Percentiles rank a stretch among this genome's conserved stretches.
Conservation (phyloP, 2,329 filamentous ascomycete species). For the Xenosphaeropsis pyriputrescens region DNA sequence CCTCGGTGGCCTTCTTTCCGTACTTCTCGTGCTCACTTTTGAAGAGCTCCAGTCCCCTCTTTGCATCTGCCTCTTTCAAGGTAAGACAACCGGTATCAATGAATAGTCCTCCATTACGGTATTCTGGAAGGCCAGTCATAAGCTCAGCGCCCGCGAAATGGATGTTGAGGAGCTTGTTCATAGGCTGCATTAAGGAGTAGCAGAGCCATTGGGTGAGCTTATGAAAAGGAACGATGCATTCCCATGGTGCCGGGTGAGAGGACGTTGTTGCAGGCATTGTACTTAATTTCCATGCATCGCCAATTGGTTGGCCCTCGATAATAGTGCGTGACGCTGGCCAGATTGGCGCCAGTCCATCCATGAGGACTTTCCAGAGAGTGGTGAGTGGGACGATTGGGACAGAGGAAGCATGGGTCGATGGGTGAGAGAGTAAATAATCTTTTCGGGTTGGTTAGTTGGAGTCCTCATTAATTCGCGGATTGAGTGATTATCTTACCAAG, state of each 20-base stretch:
- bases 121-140: slow-evolving; percentile 79
- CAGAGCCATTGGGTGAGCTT: slow-evolving; percentile 92
- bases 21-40: slow-evolving; percentile 56
- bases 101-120: slow-evolving; percentile 80
- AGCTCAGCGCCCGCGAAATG: slow-evolving; percentile 71
- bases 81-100: slow-evolving; percentile 72
- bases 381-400: slow-evolving; percentile 77
- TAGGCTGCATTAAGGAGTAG: slow-evolving; percentile 86
- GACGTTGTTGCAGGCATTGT: slow-evolving; percentile 46
- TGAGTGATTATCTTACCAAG: slow-evolving; percentile 44
- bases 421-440: slow-evolving; percentile 91
- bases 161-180: slow-evolving; percentile 67
- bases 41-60: slow-evolving; percentile 58
- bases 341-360: slow-evolving; percentile 73
- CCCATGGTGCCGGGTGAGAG: slow-evolving; percentile 46
- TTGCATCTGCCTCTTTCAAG: slow-evolving; percentile 53
- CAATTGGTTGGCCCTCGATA: slow-evolving; percentile 74
- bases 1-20: slow-evolving; percentile 56
- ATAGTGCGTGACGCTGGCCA: slow-evolving; percentile 81
- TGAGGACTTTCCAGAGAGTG: slow-evolving; percentile 80
- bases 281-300: slow-evolving; percentile 87
- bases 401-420: slow-evolving; percentile 76
- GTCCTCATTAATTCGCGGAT: neutral
- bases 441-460: slow-evolving; percentile 8
- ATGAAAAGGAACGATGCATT: slow-evolving; percentile 80